Base-by-base conservation (phyloP, 108 stramenopile species). In the Pseudonitzschia multiseries region DNA sequence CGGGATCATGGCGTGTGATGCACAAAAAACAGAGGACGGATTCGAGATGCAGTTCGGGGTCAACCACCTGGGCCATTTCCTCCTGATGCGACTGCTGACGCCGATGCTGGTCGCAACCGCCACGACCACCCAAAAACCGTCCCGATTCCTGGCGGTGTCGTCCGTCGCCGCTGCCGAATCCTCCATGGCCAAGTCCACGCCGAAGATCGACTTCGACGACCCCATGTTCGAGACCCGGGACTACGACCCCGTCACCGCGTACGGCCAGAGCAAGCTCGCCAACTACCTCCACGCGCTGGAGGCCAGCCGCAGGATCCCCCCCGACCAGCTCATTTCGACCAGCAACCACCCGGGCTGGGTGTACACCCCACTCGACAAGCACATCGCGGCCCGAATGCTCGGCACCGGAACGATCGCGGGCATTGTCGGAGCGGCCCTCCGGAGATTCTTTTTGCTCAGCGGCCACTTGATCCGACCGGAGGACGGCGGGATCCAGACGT, bases 21-120 rank as follows among this genome's bases (percentile, higher is more conserved):
- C 20, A 4, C 46, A 2, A 13, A 62, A 78, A 54, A 70, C 81
- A 31, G 64, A 75, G 53, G 74, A 82, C 32, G 77, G 77, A 9
- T 73, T 76, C 48, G 82, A 83, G 28, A 83, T 76, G n/a, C 82
- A 83, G 71, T 76, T 83, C 36, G 65, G 65, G 22, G 51, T 31
- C 57, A 83, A 83, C 40, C 82, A 83, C 31, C 60, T 83, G 14
- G 73, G 57, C 6, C 82, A 83, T 64, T 83, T 83, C 52, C 59
- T 68, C 2, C 44, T 79, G 32, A 69, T 53, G 48, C 44, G 63
- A 33, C 70, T 77, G 9, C 65, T 76, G 51, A 52, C 72, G 28
- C 78, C 78, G 3, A 0, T 79, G 27, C 78, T 79, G 5, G 14
- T 79, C 59, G 59, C 68, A 54, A 79, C 78, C 1, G 78, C 78